Conservation (phyloP, 1,284 basidiomycete genomes). For the Retiboletus flavoniger region DNA sequence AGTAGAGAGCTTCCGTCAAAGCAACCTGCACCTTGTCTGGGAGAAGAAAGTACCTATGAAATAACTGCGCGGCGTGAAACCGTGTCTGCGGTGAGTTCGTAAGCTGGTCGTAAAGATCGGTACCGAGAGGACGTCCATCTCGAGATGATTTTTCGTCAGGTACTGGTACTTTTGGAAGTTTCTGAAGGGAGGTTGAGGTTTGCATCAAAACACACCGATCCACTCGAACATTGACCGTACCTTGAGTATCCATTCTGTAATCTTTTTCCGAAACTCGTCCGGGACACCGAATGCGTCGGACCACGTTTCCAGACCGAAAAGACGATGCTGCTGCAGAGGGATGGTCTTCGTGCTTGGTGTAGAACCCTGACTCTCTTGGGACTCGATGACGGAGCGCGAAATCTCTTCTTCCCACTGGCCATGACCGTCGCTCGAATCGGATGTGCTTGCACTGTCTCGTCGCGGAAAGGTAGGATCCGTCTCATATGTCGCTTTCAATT, state of each 20-base stretch:
- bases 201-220: not conserved
- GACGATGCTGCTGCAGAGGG: not conserved
- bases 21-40: constrained; percentile 14
- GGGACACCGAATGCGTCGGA: constrained; percentile 27
- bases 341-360: not conserved
- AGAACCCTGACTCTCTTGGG: not conserved
- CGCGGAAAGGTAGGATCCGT: constrained; percentile 2
- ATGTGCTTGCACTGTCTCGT: constrained; percentile 10
- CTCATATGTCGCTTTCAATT: not conserved
- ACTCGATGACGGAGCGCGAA: constrained; percentile 14
- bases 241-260: constrained; percentile 45
- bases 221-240: constrained; percentile 27
- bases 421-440: constrained; percentile 15
- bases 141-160: constrained; percentile 2
- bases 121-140: constrained; percentile 1
- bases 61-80: constrained; percentile 59
- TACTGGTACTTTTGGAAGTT: constrained; percentile 18
- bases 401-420: constrained; percentile 24
- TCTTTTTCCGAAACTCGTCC: constrained; percentile 32
- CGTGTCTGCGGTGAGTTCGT: constrained; percentile 52
- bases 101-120: constrained; percentile 54
- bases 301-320: constrained; percentile 13
- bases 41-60: constrained; percentile 48
- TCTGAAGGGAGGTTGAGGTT: constrained; percentile 14
- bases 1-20: too few species aligned